Base-by-base conservation (phyloP, 192 early-diverging fungal genomes). In the Backusella tarrabulga region DNA sequence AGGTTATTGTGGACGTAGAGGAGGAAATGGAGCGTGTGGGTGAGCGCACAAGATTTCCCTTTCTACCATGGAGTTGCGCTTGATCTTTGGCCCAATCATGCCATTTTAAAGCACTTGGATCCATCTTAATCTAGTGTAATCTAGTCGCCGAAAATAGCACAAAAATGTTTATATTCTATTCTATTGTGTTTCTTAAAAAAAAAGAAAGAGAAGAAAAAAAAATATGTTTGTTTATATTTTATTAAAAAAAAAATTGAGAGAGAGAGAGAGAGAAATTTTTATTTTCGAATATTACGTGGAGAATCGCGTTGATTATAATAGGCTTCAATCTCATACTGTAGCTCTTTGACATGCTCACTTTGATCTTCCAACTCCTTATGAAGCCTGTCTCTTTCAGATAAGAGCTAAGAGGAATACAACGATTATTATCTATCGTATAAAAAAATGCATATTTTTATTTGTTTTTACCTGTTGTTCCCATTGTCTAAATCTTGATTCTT, bases 331-430 rank as follows among this genome's bases (percentile, higher is more conserved):
- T 98, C 97, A 75, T 89, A 89, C 80, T 98, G 95, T 70, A 99
- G 87, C 76, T 91, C 89, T 89, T 98, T 98, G 77, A 99, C 96
- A 63, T 90, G 87, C 71, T 88, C 88, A 83, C 98, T 97, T 83
- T 97, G 93, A 70, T 92, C 86, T 87, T 99, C 98, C 73, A 99
- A 90, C 73, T 99, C 98, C 81, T 97, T 96, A 89, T 99, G 98
- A 69, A 99, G 89, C 76, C 97, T 94, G 80, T 99, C 98, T 73
- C 98, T 92, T 86, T 99, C 98, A 80, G 94, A 92, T 86, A 99
- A 97, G 9, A 95, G 85, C 92, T 60, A 60, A 26, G 23, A 87
- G 9, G 0, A 40, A 11, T 40, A 11, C 38, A 40, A 0, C 29
- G 38, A n/a, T 40, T 32, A 32, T 32, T 1, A 32, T 32, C 29